Percentiles rank a stretch among this genome's conserved stretches.
These are phyloP conservation scores for Pestalotiopsis sp. DNA, from an alignment of 2,329 filamentous ascomycete species.

Conservation along the genomic window DNA sequence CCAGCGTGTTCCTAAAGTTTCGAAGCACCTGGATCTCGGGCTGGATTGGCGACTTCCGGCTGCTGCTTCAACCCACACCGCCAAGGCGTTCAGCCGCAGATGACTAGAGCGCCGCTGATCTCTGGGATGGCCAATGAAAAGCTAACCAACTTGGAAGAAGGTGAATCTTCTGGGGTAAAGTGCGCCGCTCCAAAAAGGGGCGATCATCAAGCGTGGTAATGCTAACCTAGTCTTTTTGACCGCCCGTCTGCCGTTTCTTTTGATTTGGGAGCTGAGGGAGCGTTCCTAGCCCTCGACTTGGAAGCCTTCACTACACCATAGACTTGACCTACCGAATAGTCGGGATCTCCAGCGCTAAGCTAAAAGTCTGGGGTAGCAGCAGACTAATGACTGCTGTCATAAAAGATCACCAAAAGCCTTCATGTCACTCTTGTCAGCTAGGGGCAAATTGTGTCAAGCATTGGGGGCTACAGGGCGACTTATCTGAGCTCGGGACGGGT, in stretches of 20 bases:
- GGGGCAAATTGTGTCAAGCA: too few species aligned
- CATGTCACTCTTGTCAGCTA: too few species aligned
- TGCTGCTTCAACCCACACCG: background rate
- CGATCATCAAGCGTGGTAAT: background rate
- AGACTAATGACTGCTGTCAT: background rate
- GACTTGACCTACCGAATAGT: background rate
- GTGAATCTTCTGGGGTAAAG: background rate
- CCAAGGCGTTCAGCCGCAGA: background rate
- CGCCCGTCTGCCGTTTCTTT: background rate
- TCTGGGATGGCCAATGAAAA: background rate
- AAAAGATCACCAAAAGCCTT: background rate
- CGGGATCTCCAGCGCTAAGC: background rate
- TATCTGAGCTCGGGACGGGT: background rate
- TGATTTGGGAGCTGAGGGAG: background rate
- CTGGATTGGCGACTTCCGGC: background rate
- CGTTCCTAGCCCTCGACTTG: background rate
- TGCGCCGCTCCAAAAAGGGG: background rate
- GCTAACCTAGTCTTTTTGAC: background rate
- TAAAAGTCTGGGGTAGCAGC: background rate
- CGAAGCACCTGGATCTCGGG: background rate
- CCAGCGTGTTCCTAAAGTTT: too few species aligned
- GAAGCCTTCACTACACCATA: background rate
- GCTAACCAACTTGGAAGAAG: background rate
- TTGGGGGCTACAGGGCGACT: too few species aligned
- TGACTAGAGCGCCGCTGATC: background rate